phyloP scores from a whole-genome alignment of 176 grass and related monocot species.

The Oryza glaberrima region DNA sequence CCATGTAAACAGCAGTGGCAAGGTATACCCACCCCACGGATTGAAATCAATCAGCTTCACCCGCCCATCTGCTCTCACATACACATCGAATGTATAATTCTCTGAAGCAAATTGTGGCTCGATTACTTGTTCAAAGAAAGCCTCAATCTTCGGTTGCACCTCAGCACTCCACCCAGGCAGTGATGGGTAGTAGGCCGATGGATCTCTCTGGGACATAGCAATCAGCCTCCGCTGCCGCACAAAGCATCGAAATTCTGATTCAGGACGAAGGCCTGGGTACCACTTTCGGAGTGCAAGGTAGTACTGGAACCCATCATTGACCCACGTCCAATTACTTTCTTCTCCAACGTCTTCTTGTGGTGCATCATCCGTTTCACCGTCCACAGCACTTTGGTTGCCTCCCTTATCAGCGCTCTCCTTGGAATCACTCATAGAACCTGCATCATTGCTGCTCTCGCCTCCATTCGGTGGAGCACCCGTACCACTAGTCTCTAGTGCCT shows the following conservation, averaged over 20 bases:
- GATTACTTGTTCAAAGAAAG: constrained; percentile 65
- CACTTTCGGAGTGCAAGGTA: constrained; percentile 82
- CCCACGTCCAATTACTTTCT: constrained; percentile 24
- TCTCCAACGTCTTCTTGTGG: not conserved
- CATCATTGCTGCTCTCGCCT: not conserved
- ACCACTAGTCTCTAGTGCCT: no score
- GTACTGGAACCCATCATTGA: constrained; percentile 64
- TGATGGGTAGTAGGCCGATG: constrained; percentile 83
- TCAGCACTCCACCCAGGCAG: constrained; percentile 56
- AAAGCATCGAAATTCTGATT: constrained; percentile 94
- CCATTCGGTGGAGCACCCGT: not conserved
- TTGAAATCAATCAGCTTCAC: constrained; percentile 93
- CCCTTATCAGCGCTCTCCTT: not conserved
- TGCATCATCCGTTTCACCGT: not conserved
- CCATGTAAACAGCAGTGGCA: constrained; percentile 79
- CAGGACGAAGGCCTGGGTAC: constrained; percentile 68
- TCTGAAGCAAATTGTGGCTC: constrained; percentile 54
- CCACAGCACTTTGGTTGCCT: not conserved
- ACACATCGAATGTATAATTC: constrained; percentile 84
- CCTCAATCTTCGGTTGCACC: constrained; percentile 43
- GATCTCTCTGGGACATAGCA: constrained; percentile 74
- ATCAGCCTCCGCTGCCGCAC: constrained; percentile 52
- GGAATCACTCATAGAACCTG: not conserved
- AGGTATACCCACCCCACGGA: constrained; percentile 78
- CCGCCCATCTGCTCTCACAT: constrained; percentile 44